phyloP scores from a whole-genome alignment of 1,139 yeast genomes.

The Pichia sp. region DNA sequence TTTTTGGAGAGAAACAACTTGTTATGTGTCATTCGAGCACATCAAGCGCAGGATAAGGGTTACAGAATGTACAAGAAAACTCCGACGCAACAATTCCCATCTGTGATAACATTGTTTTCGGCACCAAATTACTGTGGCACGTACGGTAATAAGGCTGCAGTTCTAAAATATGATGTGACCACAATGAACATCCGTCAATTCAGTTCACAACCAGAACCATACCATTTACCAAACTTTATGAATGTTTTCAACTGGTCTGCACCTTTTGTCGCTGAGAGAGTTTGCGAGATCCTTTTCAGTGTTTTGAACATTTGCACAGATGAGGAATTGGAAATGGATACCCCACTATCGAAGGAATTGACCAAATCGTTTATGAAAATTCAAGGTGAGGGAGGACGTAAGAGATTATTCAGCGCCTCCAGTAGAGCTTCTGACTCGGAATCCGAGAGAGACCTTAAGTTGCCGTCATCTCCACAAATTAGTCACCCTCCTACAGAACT shows the following conservation, averaged over 20 bases:
- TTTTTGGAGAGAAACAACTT: constrained; percentile 77
- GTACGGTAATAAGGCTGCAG: constrained; percentile 94
- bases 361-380: constrained; percentile 17
- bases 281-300: constrained; percentile 88
- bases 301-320: constrained; percentile 91
- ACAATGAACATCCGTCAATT: constrained; percentile 96
- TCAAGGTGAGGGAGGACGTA: constrained; percentile 8
- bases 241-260: constrained; percentile 97
- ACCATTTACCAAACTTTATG: constrained; percentile 96
- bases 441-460: neutral
- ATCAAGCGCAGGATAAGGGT: constrained; percentile 98
- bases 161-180: constrained; percentile 80
- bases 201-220: constrained; percentile 90
- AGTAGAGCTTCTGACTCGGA: neutral
- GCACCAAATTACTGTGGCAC: constrained; percentile 95
- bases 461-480: neutral
- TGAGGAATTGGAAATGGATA: constrained; percentile 82
- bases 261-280: constrained; percentile 96
- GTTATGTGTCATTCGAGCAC: constrained; percentile 84
- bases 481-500: neutral
- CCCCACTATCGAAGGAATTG: constrained; percentile 35
- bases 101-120: constrained; percentile 83
- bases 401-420: neutral
- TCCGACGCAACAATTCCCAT: constrained; percentile 84
- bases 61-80: constrained; percentile 91